Evolutionary conservation across 192 early-diverging fungal species (phyloP), one percentile per base, ranked within the genome.

Genomic region (Podila epicladia): DNA sequence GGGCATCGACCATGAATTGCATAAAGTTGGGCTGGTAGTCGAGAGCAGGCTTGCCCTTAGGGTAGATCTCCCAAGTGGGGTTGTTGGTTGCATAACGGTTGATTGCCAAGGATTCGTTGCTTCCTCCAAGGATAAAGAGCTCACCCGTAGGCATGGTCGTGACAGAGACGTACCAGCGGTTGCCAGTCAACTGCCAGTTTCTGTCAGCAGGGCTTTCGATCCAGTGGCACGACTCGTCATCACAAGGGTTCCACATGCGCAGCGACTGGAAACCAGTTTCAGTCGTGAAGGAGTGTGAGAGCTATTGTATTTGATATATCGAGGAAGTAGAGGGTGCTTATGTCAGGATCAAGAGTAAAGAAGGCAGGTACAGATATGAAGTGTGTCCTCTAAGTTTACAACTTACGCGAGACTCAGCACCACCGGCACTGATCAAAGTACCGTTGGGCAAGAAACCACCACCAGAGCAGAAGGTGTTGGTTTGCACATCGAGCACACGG

Each of bases 401-500:
- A 70, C 74, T 77, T 77, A 77, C 74, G 33, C 77, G 70, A 20
- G 62, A n/a, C 61, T 89, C 87, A 0, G 75, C 87, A 31, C 87
- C 87, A 24, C 85, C 87, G 7, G 86, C 85, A 51, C 82, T 83
- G 50, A 87, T 82, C 29, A 85, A 60, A 4, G 85, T 84, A 9
- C 88, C 88, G 50, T 89, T 87, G 4, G 63, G 72, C 33, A 87
- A 55, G 58, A 87, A 89, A 12, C 85, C 85, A 60, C 88, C 88
- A 9, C 83, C 88, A 3, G 88, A 89, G 60, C 88, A 89, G 65
- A 89, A 89, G 20, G 86, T 89, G 58, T 89, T 87, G 53, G 85
- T 87, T 12, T 78, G 55, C 20, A 87, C 69, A 24, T 78, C 69
- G 0, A 87, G 68, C 15, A 83, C 37, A 35, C 88, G 75, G 58